Evolutionary conservation across 148 eudicot genomes (phyloP).

Genomic region (Chenopodium album): DNA sequence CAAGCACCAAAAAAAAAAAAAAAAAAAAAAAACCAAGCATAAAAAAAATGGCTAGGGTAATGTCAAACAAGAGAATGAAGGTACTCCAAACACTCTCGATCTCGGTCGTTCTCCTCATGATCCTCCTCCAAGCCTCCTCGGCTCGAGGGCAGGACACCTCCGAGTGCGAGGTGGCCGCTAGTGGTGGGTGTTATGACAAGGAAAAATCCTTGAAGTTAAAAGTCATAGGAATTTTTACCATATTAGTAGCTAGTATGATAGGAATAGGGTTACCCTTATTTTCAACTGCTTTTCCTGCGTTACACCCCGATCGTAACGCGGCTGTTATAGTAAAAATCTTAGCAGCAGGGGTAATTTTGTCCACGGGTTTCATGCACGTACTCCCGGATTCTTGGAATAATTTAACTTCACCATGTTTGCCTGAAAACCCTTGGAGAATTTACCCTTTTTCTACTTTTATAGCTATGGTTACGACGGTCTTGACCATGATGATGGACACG

Average conservation of each 20-base stretch:
- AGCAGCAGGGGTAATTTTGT: constrained; percentile 49
- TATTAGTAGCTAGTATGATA: constrained; percentile 36
- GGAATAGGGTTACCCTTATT: constrained; percentile 42
- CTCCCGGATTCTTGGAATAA: constrained; percentile 45
- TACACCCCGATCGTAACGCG: constrained; percentile 35
- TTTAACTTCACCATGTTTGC: constrained; percentile 39
- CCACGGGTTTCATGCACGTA: constrained; percentile 53
- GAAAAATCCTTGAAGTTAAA: constrained; percentile 31
- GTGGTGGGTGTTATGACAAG: constrained; percentile 32
- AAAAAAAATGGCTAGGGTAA: background rate
- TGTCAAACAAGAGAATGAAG: constrained; percentile 16
- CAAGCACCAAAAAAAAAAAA: background rate
- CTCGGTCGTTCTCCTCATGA: background rate
- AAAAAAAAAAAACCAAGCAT: background rate
- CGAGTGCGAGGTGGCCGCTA: constrained; percentile 24
- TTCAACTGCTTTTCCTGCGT: constrained; percentile 31
- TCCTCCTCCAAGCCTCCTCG: constrained; percentile 9
- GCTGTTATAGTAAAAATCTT: constrained; percentile 41
- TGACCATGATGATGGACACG: constrained; percentile 50
- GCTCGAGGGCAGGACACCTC: constrained; percentile 10
- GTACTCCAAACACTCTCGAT: constrained; percentile 18
- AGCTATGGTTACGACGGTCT: constrained; percentile 37
- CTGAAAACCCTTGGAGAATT: constrained; percentile 37
- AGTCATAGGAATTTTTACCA: constrained; percentile 35
- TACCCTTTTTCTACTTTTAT: constrained; percentile 45